phyloP scores from a whole-genome alignment of 345 rosid genomes.

The Salix arbutifolia region DNA sequence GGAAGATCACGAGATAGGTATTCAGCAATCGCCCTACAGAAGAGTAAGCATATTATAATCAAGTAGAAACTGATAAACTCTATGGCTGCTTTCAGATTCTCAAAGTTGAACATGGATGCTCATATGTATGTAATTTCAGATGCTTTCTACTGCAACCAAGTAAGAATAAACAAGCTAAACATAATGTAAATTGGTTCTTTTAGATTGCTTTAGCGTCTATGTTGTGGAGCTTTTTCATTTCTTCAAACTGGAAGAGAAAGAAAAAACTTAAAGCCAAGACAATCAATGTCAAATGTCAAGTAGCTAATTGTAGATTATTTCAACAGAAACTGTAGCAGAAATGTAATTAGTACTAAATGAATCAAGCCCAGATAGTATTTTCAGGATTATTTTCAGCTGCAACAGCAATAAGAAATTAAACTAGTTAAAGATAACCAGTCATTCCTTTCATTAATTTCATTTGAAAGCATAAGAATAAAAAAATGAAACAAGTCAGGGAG shows the following conservation, averaged over 20 bases:
- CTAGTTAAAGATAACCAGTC: neutral
- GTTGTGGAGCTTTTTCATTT: neutral
- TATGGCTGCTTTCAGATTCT: neutral
- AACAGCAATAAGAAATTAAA: neutral
- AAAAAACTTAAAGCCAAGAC: neutral
- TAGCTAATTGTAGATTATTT: neutral
- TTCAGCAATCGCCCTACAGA: slow-evolving; percentile 69
- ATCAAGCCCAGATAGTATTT: neutral
- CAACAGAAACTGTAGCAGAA: neutral
- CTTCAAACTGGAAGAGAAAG: neutral
- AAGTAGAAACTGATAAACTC: neutral
- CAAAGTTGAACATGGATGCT: neutral
- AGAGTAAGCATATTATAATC: neutral
- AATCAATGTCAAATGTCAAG: neutral
- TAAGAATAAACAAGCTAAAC: neutral
- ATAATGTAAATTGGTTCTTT: neutral
- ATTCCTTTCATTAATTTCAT: neutral
- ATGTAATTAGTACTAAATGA: neutral
- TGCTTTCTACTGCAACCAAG: neutral
- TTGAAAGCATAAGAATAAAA: neutral
- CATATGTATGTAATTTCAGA: neutral
- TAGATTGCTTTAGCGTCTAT: neutral
- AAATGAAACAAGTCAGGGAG: neutral
- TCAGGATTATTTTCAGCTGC: neutral
- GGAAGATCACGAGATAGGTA: slow-evolving; percentile 80